phyloP scores from a whole-genome alignment of 345 rosid species.

The Boechera retrofracta region DNA sequence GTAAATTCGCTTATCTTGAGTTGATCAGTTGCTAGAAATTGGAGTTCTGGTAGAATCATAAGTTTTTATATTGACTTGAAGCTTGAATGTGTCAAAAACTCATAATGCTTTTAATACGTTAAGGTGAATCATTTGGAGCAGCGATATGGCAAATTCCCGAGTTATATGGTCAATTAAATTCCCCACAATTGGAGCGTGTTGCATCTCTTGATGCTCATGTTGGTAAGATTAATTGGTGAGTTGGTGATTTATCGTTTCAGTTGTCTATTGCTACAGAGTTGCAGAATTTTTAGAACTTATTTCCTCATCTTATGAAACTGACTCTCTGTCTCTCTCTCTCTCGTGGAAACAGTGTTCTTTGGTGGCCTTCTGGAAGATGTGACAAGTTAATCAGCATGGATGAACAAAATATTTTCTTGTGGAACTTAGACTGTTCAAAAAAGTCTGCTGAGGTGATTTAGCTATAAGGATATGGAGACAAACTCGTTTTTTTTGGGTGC shows the following conservation, averaged over 20 bases:
- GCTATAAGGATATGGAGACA: not conserved
- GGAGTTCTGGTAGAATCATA: not conserved
- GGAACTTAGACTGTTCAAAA: conserved; percentile 80
- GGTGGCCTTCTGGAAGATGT: conserved; percentile 91
- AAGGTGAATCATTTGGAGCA: conserved; percentile 87
- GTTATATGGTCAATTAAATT: conserved; percentile 81
- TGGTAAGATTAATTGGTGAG: conserved; percentile 86
- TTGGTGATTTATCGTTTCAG: conserved; percentile 30
- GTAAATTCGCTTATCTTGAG: conserved; percentile 44
- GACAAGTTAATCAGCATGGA: conserved; percentile 90
- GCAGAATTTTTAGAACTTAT: not conserved
- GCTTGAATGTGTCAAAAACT: conserved; percentile 14
- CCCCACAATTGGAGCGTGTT: conserved; percentile 80
- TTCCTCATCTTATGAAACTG: conserved; percentile 16
- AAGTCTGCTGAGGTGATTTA: conserved; percentile 73
- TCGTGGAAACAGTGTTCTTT: conserved; percentile 58
- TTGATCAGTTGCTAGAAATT: conserved; percentile 11
- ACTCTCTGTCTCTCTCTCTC: conserved; percentile 8
- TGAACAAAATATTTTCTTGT: conserved; percentile 70
- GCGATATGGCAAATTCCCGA: conserved; percentile 98
- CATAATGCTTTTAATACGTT: not conserved
- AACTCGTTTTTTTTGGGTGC: not conserved
- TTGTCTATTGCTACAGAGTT: not conserved
- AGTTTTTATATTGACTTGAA: not conserved
- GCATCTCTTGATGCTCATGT: conserved; percentile 84